Evolutionary conservation across 2,329 filamentous ascomycete species (phyloP).

Genomic region (Aspergillus jensenii): DNA sequence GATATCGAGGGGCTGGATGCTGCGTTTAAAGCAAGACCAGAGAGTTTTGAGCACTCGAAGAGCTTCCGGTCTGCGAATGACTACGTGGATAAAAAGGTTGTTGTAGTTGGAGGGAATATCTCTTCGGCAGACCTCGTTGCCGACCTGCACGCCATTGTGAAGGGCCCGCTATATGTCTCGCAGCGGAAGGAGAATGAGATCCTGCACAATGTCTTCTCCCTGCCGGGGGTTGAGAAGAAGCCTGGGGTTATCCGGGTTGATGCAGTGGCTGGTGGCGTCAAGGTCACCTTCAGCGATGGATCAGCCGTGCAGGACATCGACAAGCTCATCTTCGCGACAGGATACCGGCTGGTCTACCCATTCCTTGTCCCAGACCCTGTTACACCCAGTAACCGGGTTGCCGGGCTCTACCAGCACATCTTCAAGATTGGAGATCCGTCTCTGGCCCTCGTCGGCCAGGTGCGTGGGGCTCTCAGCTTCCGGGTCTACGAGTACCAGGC

Average conservation of each 20-base stretch:
- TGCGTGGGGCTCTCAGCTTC: conserved; percentile 29
- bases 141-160: conserved; percentile 25
- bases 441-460: conserved; percentile 30
- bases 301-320: conserved; percentile 19
- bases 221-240: conserved; percentile 24
- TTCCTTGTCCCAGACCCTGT: conserved; percentile 26
- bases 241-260: conserved; percentile 19
- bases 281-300: conserved; percentile 25
- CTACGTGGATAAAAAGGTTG: conserved; percentile 37
- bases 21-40: conserved; percentile 31
- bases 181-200: conserved; percentile 22
- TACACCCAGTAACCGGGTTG: conserved; percentile 24
- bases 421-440: conserved; percentile 30
- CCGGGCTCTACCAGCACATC: conserved; percentile 32
- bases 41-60: conserved; percentile 39
- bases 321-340: conserved; percentile 33
- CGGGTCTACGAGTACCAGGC: conserved; percentile 34
- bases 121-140: conserved; percentile 29
- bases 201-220: conserved; percentile 20
- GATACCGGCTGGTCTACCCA: conserved; percentile 29
- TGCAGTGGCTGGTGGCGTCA: background rate
- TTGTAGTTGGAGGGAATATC: conserved; percentile 30
- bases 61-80: conserved; percentile 33
- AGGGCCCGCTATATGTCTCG: conserved; percentile 21
- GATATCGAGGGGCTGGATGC: conserved; percentile 35